Conservation (phyloP, 805 yeast species). For the Brettanomyces bruxellensis region DNA sequence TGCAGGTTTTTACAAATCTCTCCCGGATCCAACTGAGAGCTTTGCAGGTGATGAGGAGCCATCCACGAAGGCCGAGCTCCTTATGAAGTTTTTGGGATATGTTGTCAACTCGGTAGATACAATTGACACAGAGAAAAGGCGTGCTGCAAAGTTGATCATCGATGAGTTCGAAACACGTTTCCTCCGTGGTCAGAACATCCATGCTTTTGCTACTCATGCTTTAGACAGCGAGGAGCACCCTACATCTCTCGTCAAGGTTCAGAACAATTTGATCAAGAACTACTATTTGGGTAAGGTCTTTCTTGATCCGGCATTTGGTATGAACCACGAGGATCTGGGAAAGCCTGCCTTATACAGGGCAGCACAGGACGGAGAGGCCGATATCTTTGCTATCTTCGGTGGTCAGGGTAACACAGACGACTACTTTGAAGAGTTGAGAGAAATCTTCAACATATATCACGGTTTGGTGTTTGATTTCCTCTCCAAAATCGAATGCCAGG, state of each 20-base stretch:
- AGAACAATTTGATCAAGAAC: slow-evolving; percentile 60
- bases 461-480: slow-evolving; percentile 69
- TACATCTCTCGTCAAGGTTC: slow-evolving; percentile 65
- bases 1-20: slow-evolving; percentile 70
- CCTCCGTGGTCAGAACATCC: slow-evolving; percentile 72
- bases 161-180: slow-evolving; percentile 80
- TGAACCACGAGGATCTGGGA: slow-evolving; percentile 6
- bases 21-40: slow-evolving; percentile 78
- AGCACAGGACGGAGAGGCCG: slow-evolving; percentile 50
- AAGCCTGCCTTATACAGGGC: slow-evolving; percentile 47
- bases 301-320: slow-evolving; percentile 19
- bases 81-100: slow-evolving; percentile 76
- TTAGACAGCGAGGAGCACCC: slow-evolving; percentile 49
- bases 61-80: slow-evolving; percentile 72
- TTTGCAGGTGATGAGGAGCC: slow-evolving; percentile 86
- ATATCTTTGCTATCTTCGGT: slow-evolving; percentile 82
- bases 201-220: slow-evolving; percentile 71
- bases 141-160: slow-evolving; percentile 60
- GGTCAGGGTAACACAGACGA: slow-evolving; percentile 99
- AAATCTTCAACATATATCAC: slow-evolving; percentile 67
- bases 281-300: slow-evolving; percentile 44
- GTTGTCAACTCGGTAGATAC: slow-evolving; percentile 26
- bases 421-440: slow-evolving; percentile 92
- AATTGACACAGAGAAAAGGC: slow-evolving; percentile 27
- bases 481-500: slow-evolving; percentile 55